Evolutionary conservation across 129 eudicot genomes (phyloP).

Genomic region (Saposhnikovia divaricata): DNA sequence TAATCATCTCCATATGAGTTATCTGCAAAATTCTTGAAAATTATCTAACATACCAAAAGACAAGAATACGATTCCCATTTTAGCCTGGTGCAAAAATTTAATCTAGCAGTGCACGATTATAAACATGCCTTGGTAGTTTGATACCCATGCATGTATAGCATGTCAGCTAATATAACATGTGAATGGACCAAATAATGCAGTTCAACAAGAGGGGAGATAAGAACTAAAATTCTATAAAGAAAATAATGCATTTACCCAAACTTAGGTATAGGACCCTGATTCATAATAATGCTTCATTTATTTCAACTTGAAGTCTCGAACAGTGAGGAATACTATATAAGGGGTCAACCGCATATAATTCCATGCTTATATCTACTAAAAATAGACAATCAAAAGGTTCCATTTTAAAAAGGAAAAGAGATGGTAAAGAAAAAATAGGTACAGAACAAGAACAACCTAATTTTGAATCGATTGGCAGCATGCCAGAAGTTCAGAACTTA

Average conservation of each 20-base stretch:
- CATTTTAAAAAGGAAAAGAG: background rate
- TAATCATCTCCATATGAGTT: slow-evolving; percentile 65
- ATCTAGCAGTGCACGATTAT: background rate
- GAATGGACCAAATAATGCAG: background rate
- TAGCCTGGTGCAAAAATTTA: background rate
- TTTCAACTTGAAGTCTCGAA: too few species aligned
- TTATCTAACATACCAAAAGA: background rate
- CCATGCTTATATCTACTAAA: too few species aligned
- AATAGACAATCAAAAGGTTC: background rate
- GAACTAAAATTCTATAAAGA: background rate
- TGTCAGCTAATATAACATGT: background rate
- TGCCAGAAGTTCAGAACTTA: slow-evolving; percentile 1
- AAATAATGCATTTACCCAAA: background rate
- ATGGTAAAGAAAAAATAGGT: background rate
- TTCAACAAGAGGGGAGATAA: background rate
- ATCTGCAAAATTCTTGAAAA: slow-evolving; percentile 23
- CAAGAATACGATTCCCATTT: background rate
- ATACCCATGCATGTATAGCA: background rate
- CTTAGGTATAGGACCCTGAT: background rate
- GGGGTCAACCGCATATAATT: background rate
- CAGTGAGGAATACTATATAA: background rate
- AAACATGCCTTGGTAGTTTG: background rate
- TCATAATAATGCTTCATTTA: background rate
- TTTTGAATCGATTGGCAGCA: background rate
- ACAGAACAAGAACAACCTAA: background rate